Percentiles rank a stretch among this genome's conserved stretches.
Conservation (phyloP, 768 basidiomycete species). For the Boletus insuetus region DNA sequence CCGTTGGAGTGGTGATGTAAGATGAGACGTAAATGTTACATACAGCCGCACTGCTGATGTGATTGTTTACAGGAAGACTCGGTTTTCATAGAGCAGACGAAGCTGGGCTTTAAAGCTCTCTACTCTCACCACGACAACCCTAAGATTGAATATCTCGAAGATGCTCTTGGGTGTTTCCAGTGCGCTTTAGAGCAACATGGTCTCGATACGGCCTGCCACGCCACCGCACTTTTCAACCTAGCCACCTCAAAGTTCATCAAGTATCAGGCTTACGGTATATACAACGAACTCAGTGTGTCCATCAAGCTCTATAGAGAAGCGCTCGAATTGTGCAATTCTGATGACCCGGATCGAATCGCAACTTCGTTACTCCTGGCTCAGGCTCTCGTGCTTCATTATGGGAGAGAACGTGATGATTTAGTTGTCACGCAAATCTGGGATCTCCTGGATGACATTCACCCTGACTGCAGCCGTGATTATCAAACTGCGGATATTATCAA, state of each 20-base stretch:
- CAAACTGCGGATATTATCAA: not conserved
- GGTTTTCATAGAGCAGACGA: not conserved
- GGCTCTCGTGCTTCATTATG: not conserved
- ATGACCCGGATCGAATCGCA: not conserved
- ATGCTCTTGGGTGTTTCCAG: not conserved
- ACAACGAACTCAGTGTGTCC: not conserved
- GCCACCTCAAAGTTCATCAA: not conserved
- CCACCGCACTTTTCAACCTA: not conserved
- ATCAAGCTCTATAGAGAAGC: not conserved
- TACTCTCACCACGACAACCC: not conserved
- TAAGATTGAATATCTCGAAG: not conserved
- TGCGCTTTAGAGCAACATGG: not conserved
- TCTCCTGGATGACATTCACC: not conserved
- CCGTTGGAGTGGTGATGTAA: not conserved
- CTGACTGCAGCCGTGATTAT: not conserved
- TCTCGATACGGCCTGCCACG: not conserved
- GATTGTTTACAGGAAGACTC: not conserved
- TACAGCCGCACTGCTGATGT: not conserved
- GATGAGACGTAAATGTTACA: not conserved
- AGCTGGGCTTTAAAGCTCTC: not conserved
- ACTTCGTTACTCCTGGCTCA: not conserved
- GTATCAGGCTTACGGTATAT: not conserved
- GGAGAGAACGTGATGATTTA: not conserved
- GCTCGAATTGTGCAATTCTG: not conserved
- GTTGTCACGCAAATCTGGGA: not conserved